Percentiles rank a stretch among this genome's conserved stretches.
These are phyloP conservation scores for Pholiota microspora DNA, from an alignment of 768 basidiomycete species.

Conservation along the genomic window DNA sequence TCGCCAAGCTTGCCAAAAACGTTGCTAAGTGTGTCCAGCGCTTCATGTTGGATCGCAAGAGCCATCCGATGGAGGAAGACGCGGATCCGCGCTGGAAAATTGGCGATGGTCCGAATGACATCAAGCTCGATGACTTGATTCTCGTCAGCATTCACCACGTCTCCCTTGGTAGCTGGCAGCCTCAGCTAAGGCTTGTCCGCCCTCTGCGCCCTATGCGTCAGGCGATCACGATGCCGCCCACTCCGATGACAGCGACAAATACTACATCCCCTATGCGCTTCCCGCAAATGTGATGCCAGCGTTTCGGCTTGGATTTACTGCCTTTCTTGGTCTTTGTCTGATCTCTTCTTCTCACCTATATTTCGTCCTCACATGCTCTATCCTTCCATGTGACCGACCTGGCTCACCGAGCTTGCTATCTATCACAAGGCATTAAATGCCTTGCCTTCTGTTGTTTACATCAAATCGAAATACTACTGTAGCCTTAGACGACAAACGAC, in stretches of 20 bases:
- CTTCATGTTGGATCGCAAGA: constrained; percentile 46
- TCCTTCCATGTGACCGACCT: not conserved
- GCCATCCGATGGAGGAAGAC: constrained; percentile 53
- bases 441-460: not conserved
- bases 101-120: constrained; percentile 46
- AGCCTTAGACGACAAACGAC: constrained; percentile 2
- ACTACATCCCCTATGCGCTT: not conserved
- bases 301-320: not conserved
- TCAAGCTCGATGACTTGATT: constrained; percentile 64
- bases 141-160: constrained; percentile 82
- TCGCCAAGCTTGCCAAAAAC: constrained; percentile 75
- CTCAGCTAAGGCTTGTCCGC: constrained; percentile 61
- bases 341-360: not conserved
- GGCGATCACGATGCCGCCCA: constrained; percentile 5
- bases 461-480: not conserved
- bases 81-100: constrained; percentile 62
- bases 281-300: not conserved
- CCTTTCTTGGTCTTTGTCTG: not conserved
- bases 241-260: constrained; percentile 10
- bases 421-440: not conserved
- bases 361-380: not conserved
- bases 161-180: constrained; percentile 82
- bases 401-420: not conserved
- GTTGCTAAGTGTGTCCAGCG: constrained; percentile 74
- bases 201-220: constrained; percentile 24